Conservation (phyloP, 352 stramenopile species). For the Globisporangium spinosum region DNA sequence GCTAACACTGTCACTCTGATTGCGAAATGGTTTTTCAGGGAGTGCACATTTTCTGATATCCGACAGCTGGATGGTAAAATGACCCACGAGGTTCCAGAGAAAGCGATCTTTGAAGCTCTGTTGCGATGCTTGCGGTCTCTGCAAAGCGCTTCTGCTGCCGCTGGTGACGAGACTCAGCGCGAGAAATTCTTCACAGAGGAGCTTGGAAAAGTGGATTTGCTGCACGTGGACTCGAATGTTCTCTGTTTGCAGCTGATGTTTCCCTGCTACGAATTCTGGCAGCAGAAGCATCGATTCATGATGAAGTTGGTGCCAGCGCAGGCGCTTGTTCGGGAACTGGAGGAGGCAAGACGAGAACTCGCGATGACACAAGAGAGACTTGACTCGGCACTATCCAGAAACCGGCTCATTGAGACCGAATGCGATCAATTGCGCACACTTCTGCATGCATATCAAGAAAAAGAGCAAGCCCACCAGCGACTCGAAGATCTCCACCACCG, state of each 20-base stretch:
- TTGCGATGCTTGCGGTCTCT: conserved; percentile 27
- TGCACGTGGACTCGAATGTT: conserved; percentile 13
- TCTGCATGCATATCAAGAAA: conserved; percentile 5
- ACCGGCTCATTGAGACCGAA: conserved; percentile 1
- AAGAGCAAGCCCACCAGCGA: conserved; percentile 1
- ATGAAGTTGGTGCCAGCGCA: conserved; percentile 26
- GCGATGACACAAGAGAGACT: not conserved
- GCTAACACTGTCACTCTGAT: not conserved
- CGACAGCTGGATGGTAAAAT: conserved; percentile 24
- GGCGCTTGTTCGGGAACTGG: conserved; percentile 1
- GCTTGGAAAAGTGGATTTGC: conserved; percentile 29
- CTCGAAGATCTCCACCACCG: conserved; percentile 1
- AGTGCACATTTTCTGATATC: conserved; percentile 30
- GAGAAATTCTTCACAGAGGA: conserved; percentile 17
- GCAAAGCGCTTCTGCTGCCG: conserved; percentile 9
- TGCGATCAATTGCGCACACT: conserved; percentile 13
- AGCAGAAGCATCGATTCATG: conserved; percentile 29
- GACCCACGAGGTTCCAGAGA: conserved; percentile 16
- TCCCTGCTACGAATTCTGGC: conserved; percentile 36
- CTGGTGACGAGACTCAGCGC: conserved; percentile 2
- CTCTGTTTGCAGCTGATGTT: conserved; percentile 33
- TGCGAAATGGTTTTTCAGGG: not conserved
- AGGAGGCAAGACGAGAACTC: not conserved
- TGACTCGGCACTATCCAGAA: not conserved
- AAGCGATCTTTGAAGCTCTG: conserved; percentile 31